These are phyloP conservation scores for Bipolaris zeicola DNA, from an alignment of 2,329 filamentous ascomycete genomes.

Conservation along the genomic window DNA sequence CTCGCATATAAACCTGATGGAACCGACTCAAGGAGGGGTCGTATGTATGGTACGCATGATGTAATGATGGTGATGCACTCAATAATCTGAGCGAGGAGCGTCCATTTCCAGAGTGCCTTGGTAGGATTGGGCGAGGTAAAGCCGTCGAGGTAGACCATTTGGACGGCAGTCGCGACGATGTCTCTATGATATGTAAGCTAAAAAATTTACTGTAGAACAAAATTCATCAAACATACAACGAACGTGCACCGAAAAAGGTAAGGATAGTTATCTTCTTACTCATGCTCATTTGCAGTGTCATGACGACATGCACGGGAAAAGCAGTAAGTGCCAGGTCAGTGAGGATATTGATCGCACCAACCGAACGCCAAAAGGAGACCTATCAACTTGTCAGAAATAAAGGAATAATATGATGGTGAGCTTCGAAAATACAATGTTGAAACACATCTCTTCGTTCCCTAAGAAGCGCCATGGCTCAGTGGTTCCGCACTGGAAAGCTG, in stretches of 20 bases:
- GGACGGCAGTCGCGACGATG: constrained; percentile 41
- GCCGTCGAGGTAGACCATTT: constrained; percentile 36
- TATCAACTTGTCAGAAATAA: constrained; percentile 3
- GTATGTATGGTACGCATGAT: constrained; percentile 44
- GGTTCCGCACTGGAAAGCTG: constrained; percentile 42
- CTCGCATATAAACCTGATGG: constrained; percentile 43
- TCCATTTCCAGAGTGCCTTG: constrained; percentile 44
- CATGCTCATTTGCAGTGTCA: constrained; percentile 44
- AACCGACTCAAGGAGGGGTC: constrained; percentile 42
- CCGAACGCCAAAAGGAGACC: constrained; percentile 40
- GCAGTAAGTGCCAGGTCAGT: constrained; percentile 42
- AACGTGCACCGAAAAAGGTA: constrained; percentile 41
- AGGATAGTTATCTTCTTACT: constrained; percentile 44
- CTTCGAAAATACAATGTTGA: constrained; percentile 30
- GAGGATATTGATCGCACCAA: constrained; percentile 41
- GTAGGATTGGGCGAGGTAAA: constrained; percentile 38
- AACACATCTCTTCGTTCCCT: constrained; percentile 20
- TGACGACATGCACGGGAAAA: constrained; percentile 43
- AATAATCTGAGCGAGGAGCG: constrained; percentile 40
- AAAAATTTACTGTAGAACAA: neutral
- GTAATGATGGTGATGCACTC: constrained; percentile 46
- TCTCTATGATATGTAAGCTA: constrained; percentile 29
- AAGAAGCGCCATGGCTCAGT: constrained; percentile 36
- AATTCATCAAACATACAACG: constrained; percentile 28
- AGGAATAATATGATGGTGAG: too few relatives aligned